A percentile compares a stretch with the other conserved stretches of the same genome.
phyloP scores from a whole-genome alignment of 805 yeast species.

The Metschnikowia continentalis region DNA sequence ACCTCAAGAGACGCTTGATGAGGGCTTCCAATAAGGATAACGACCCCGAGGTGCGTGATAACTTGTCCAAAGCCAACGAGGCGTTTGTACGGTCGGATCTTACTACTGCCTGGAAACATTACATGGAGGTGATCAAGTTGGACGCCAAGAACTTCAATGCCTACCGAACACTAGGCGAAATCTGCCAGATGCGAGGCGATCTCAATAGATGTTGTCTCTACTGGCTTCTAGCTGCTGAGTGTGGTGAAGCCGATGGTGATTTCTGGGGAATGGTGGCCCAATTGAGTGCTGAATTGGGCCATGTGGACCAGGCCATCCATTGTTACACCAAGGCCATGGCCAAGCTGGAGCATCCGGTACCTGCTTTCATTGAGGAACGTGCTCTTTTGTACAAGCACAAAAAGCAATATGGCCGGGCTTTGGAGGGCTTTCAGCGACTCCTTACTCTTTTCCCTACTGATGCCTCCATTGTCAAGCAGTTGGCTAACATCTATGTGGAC shows the following conservation, averaged over 20 bases:
- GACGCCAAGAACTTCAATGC: slow-evolving; percentile 81
- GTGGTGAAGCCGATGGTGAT: slow-evolving; percentile 68
- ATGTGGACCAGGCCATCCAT: slow-evolving; percentile 69
- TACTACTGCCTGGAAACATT: slow-evolving; percentile 55
- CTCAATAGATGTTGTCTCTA: slow-evolving; percentile 70
- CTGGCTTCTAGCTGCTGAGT: slow-evolving; percentile 79
- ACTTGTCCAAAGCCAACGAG: slow-evolving; percentile 72
- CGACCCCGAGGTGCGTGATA: slow-evolving; percentile 68
- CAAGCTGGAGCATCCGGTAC: slow-evolving; percentile 28
- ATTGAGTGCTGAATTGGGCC: slow-evolving; percentile 59
- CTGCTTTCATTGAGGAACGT: slow-evolving; percentile 51
- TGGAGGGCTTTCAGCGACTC: slow-evolving; percentile 65
- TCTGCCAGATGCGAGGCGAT: slow-evolving; percentile 63
- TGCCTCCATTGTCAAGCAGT: slow-evolving; percentile 54
- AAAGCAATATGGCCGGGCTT: slow-evolving; percentile 65
- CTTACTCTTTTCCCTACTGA: slow-evolving; percentile 54
- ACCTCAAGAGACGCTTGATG: slow-evolving; percentile 36
- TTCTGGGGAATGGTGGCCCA: slow-evolving; percentile 79
- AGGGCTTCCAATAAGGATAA: slow-evolving; percentile 38
- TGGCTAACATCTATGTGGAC: slow-evolving; percentile 48
- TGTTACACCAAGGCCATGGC: slow-evolving; percentile 68
- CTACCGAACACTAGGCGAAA: slow-evolving; percentile 83
- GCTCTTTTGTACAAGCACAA: slow-evolving; percentile 64
- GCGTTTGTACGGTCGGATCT: slow-evolving; percentile 67
- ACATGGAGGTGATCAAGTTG: slow-evolving; percentile 65